Base-by-base conservation (phyloP, 352 stramenopile genomes). In the Blastocystis hominis region DNA sequence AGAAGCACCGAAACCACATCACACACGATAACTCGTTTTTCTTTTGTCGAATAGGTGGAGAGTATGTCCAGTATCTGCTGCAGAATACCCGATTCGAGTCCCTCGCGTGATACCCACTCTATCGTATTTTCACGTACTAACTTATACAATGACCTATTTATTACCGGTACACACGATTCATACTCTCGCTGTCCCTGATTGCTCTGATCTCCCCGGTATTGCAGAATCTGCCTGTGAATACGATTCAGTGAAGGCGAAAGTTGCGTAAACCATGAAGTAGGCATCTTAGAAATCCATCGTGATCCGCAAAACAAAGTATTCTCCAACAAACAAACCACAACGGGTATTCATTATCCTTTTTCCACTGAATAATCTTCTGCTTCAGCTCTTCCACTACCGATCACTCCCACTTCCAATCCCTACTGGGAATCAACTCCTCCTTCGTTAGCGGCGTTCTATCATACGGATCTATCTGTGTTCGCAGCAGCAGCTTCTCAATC, bases 391-490 rank as follows among this genome's bases (percentile, higher is more conserved):
- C 46, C 54, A 61, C 70, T 80, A 80, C 24, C 6, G n/a, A 3
- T 63, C n/a, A 80, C n/a, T 9, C n/a, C 30, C 44, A 3, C 34
- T 17, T 62, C 3, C n/a, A 40, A 38, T 2, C 5, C 2, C 24
- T 47, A 86, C 76, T 54, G 9, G 76, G 56, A 50, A 86, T 86
- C 44, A 86, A 36, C 47, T 86, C 46, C 34, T 86, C 76, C 53
- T 77, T 77, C 20, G 76, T 86, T 17, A 86, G 76, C 13, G 76
- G 76, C 6, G 59, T 72, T 42, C 63, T 36, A 44, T 86, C 63
- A 46, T 63, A 86, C 6, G 76, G 76, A 47, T 86, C 63, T n/a
- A 63, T 24, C 50, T 61, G 40, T 2, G 36, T 30, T n/a, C 36
- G 36, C 20, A 77, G 20, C 3, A 86, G 63, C 40, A 61, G 17